Evolutionary conservation across 441 rosid species (phyloP).

Genomic region (Gossypium aridum): DNA sequence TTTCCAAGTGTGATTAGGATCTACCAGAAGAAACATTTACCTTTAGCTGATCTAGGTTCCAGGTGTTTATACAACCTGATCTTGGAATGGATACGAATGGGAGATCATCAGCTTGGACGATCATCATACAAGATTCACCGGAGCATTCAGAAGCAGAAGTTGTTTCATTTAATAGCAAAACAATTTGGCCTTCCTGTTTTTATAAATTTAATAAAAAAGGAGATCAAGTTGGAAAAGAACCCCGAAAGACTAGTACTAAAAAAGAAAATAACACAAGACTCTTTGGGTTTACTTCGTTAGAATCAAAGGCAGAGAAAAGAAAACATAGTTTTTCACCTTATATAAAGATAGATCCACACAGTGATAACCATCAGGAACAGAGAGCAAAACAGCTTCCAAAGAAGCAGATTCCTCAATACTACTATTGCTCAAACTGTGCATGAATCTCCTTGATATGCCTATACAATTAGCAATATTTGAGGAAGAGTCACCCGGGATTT

Average conservation of each 20-base stretch:
- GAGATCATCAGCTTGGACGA: constrained; percentile 55
- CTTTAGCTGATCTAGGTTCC: constrained; percentile 62
- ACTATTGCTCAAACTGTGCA: constrained; percentile 29
- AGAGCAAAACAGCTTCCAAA: constrained; percentile 63
- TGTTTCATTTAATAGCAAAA: constrained; percentile 52
- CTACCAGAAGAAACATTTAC: constrained; percentile 28
- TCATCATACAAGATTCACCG: constrained; percentile 76
- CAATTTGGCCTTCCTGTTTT: constrained; percentile 68
- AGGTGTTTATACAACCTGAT: constrained; percentile 29
- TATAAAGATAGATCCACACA: constrained; percentile 78
- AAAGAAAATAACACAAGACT: background rate
- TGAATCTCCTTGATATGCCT: constrained; percentile 62
- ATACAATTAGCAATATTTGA: constrained; percentile 47
- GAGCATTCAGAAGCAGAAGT: constrained; percentile 37
- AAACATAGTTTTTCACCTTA: constrained; percentile 46
- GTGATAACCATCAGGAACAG: constrained; percentile 53
- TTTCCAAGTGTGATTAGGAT: background rate
- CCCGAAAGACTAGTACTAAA: background rate
- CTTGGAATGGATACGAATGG: constrained; percentile 56
- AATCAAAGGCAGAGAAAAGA: too few species aligned
- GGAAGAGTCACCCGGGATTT: constrained; percentile 49
- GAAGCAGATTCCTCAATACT: constrained; percentile 32
- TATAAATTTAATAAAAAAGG: background rate
- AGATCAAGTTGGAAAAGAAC: background rate
- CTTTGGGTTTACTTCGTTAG: too few species aligned